Conservation (phyloP, 257 asterid genomes). For the Mentha longifolia region DNA sequence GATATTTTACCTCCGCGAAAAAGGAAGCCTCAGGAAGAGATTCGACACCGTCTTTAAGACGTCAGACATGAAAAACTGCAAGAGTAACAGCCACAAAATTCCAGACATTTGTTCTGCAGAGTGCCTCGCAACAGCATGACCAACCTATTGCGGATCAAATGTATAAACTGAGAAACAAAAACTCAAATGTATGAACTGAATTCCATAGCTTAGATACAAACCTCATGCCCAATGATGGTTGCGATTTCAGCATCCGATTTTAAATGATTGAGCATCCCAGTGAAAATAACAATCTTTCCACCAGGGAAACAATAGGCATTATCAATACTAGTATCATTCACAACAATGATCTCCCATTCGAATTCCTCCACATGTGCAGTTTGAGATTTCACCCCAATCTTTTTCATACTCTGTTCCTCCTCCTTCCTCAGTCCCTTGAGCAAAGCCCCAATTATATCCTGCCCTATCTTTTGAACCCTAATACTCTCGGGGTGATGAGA, state of each 20-base stretch:
- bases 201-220: slow-evolving; percentile 14
- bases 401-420: slow-evolving; percentile 66
- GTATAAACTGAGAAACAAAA: too few relatives aligned
- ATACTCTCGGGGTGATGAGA: slow-evolving; percentile 89
- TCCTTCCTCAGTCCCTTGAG: slow-evolving; percentile 82
- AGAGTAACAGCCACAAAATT: slow-evolving; percentile 73
- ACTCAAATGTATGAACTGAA: not conserved
- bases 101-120: slow-evolving; percentile 82
- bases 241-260: slow-evolving; percentile 86
- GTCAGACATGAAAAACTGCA: slow-evolving; percentile 88
- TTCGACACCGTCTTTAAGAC: slow-evolving; percentile 79
- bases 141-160: slow-evolving; percentile 59
- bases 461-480: slow-evolving; percentile 69
- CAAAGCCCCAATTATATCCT: slow-evolving; percentile 71
- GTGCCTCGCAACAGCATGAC: slow-evolving; percentile 95
- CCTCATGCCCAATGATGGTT: slow-evolving; percentile 91
- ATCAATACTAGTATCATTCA: slow-evolving; percentile 61
- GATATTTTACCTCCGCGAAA: slow-evolving; percentile 87
- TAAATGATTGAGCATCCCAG: slow-evolving; percentile 83
- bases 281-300: too few relatives aligned
- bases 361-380: slow-evolving; percentile 76
- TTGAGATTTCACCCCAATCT: slow-evolving; percentile 55
- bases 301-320: slow-evolving; percentile 94
- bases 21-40: slow-evolving; percentile 85
- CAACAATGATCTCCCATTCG: slow-evolving; percentile 92